Percentiles rank a stretch among this genome's conserved stretches.
Evolutionary conservation across 768 basidiomycete species (phyloP).

Genomic region (Lactarius sp.): DNA sequence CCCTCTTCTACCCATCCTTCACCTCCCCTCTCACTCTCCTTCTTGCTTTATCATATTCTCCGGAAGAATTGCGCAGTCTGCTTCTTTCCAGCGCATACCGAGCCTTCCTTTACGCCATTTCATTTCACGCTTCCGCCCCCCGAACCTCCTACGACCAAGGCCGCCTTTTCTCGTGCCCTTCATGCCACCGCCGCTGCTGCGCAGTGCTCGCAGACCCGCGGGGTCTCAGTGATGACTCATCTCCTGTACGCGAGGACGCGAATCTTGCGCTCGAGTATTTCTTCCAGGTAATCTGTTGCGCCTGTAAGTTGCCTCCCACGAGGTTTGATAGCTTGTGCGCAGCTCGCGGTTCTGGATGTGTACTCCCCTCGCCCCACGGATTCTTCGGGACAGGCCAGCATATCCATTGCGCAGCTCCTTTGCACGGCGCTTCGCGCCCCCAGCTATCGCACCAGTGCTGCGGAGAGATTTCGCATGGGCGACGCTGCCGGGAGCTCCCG

Average conservation of each 20-base stretch:
- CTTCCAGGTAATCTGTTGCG: constrained; percentile 45
- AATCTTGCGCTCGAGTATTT: constrained; percentile 53
- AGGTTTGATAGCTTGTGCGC: constrained; percentile 10
- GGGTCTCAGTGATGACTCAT: constrained; percentile 49
- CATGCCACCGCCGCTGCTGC: constrained; percentile 53
- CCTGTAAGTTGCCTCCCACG: background rate
- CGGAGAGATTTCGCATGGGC: constrained; percentile 49
- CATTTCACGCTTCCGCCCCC: constrained; percentile 44
- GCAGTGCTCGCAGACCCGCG: constrained; percentile 71
- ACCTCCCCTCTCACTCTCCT: constrained; percentile 33
- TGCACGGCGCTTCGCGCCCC: constrained; percentile 46
- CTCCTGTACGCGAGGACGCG: constrained; percentile 44
- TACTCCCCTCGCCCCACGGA: constrained; percentile 60
- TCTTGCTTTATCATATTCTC: constrained; percentile 44
- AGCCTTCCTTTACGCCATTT: constrained; percentile 57
- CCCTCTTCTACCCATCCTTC: constrained; percentile 23
- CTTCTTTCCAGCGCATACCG: constrained; percentile 52
- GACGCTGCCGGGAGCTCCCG: constrained; percentile 72
- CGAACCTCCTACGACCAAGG: constrained; percentile 40
- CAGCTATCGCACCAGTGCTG: constrained; percentile 45
- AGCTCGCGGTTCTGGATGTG: constrained; percentile 60
- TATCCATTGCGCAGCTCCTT: constrained; percentile 56
- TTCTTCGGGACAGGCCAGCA: constrained; percentile 38
- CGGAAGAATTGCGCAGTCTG: constrained; percentile 52
- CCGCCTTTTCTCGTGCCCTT: constrained; percentile 60